phyloP scores from a whole-genome alignment of 139 green algal species.

The Chlorella sorokiniana region DNA sequence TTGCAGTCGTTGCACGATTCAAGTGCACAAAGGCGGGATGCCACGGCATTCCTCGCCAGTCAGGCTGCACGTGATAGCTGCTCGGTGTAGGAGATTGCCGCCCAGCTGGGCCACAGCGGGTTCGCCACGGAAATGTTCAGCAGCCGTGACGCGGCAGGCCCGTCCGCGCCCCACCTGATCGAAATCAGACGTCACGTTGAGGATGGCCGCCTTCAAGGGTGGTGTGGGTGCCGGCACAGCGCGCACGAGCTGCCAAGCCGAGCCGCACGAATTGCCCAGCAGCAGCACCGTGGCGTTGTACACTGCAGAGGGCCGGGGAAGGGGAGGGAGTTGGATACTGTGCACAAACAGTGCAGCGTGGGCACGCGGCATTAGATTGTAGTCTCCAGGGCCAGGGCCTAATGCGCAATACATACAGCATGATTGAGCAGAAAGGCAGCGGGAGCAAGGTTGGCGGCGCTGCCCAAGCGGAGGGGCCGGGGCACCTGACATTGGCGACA shows the following conservation, averaged over 20 bases:
- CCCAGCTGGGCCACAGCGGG: neutral
- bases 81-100: neutral
- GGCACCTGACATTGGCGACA: no score
- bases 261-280: slow-evolving; percentile 16
- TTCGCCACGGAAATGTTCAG: neutral
- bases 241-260: neutral
- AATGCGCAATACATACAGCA: no score
- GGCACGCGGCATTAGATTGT: neutral
- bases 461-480: no score
- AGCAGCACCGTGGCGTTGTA: neutral
- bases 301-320: neutral
- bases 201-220: slow-evolving; percentile 29
- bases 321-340: no score
- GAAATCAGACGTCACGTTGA: slow-evolving; percentile 44
- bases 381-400: neutral
- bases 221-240: neutral
- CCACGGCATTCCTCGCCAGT: no score
- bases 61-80: neutral
- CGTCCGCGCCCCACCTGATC: slow-evolving; percentile 9
- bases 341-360: no score
- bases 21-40: no score
- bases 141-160: neutral
- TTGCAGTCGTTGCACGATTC: neutral
- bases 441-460: no score
- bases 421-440: no score